Conservation (phyloP, 768 basidiomycete species). For the Termitomyces titanicus region DNA sequence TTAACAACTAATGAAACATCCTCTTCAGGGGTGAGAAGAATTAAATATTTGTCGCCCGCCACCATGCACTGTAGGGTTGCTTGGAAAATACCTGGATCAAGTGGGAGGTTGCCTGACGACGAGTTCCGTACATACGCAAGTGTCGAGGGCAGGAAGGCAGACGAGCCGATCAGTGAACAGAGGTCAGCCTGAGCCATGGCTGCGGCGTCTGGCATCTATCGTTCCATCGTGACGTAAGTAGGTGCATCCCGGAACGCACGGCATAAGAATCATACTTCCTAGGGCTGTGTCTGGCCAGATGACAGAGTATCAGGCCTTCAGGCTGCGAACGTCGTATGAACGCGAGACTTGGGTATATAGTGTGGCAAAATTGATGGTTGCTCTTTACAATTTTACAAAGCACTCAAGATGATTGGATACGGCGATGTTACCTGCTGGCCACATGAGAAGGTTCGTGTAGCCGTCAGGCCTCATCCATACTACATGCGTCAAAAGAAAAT, state of each 20-base stretch:
- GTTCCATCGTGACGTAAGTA: neutral
- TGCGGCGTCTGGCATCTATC: slow-evolving; percentile 14
- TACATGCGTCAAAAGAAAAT: too few relatives aligned
- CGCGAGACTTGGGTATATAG: neutral
- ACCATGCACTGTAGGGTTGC: slow-evolving; percentile 64
- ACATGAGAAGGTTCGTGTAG: neutral
- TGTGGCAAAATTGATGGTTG: neutral
- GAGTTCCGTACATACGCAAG: slow-evolving; percentile 42
- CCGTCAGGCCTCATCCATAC: neutral
- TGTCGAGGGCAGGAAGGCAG: slow-evolving; percentile 46
- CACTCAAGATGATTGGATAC: neutral
- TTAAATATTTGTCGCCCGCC: slow-evolving; percentile 57
- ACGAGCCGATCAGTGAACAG: slow-evolving; percentile 37
- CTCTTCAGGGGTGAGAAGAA: slow-evolving; percentile 63
- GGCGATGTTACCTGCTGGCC: neutral
- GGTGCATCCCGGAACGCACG: neutral
- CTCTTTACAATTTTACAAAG: neutral
- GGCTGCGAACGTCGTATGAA: neutral
- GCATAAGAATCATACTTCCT: neutral
- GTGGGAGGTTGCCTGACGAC: slow-evolving; percentile 42
- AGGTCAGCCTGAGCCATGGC: slow-evolving; percentile 22
- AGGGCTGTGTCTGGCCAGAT: neutral
- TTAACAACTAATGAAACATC: slow-evolving; percentile 59
- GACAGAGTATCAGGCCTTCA: neutral
- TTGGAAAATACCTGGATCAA: slow-evolving; percentile 63